Evolutionary conservation across 805 yeast genomes (phyloP).

Genomic region (Wilhelminamyces savonicus): DNA sequence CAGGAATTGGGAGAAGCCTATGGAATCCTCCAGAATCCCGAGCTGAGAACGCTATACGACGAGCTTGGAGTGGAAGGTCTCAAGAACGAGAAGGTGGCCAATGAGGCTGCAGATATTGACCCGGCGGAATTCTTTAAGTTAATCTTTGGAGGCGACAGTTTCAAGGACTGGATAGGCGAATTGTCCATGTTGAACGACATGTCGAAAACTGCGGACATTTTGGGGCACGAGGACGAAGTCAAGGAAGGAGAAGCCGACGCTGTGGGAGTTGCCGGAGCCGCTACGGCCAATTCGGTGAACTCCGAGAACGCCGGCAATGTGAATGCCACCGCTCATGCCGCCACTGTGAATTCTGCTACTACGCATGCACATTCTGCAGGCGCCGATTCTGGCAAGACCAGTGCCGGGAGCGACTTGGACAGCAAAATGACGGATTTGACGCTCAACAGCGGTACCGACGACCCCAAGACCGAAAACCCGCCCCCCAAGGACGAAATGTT

Average conservation of each 20-base stretch:
- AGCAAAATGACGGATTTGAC: neutral
- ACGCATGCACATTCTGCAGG: too few species aligned
- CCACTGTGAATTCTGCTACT: too few species aligned
- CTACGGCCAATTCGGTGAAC: neutral
- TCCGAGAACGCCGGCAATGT: too few species aligned
- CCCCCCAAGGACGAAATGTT: neutral
- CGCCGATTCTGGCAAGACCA: too few species aligned
- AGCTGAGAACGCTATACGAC: slow-evolving; percentile 69
- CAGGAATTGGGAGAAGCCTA: slow-evolving; percentile 67
- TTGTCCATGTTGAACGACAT: slow-evolving; percentile 71
- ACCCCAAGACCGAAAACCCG: neutral
- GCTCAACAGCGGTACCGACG: too few species aligned
- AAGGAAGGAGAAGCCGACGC: too few species aligned
- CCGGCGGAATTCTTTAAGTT: slow-evolving; percentile 78
- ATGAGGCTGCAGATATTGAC: slow-evolving; percentile 65
- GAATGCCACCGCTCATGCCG: too few species aligned
- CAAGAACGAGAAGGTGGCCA: slow-evolving; percentile 66
- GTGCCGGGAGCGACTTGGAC: neutral
- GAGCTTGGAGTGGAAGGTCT: slow-evolving; percentile 58
- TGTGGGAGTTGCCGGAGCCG: slow-evolving; percentile 6
- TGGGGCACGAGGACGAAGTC: slow-evolving; percentile 32
- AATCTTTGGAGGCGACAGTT: slow-evolving; percentile 82
- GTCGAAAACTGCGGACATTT: slow-evolving; percentile 51
- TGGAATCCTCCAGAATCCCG: slow-evolving; percentile 72
- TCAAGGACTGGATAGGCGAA: slow-evolving; percentile 83